Evolutionary conservation across 495 filamentous ascomycete genomes (phyloP), one percentile per base, ranked within the genome.

Genomic region (Stereocaulon alpinum): DNA sequence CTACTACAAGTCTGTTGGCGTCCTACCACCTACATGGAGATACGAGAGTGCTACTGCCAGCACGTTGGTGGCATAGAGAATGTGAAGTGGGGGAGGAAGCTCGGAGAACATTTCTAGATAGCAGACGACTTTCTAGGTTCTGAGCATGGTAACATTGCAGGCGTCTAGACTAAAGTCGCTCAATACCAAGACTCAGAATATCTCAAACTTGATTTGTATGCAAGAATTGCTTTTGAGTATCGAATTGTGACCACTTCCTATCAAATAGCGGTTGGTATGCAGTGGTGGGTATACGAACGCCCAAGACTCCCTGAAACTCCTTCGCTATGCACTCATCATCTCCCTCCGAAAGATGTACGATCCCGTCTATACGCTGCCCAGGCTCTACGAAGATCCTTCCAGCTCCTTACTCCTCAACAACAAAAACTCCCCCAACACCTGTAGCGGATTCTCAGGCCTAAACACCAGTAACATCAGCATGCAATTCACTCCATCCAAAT

Each of bases 1-100:
- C 65, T 89, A 91, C 85, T 98, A 96, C 87, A 98, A 96, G 87
- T 87, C 92, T 70, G 91, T 96, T 75, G 91, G 91, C 82, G 92
- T 90, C 71, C 86, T 99, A 56, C 91, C 94, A 67, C 94, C 93
- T 61, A 96, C 90, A 76, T 99, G 93, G 93, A 90, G 88, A 77
- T 99, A 97, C 79, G 87, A 90, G 83, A 82, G 77, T 70, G 75
- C 77, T 62, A 81, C 78, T 61, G 78, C 78, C 65, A 74, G 70
- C 68, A 81, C 78, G 65, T 67, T 81, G 62, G 78, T 81, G 62
- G 73, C 78, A 69, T 81, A 79, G 18, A 44, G 18, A 34, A 7
- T 6, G 20, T 17, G n/a, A n/a, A 41, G 12, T 1, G 9, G 5
- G 17, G 10, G 1, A 22, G 10, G 71, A 48, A 1, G 6, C 10